Percentiles rank a stretch among this genome's conserved stretches.
Evolutionary conservation across 768 basidiomycete genomes (phyloP).

Genomic region (Boletellus emodensis): DNA sequence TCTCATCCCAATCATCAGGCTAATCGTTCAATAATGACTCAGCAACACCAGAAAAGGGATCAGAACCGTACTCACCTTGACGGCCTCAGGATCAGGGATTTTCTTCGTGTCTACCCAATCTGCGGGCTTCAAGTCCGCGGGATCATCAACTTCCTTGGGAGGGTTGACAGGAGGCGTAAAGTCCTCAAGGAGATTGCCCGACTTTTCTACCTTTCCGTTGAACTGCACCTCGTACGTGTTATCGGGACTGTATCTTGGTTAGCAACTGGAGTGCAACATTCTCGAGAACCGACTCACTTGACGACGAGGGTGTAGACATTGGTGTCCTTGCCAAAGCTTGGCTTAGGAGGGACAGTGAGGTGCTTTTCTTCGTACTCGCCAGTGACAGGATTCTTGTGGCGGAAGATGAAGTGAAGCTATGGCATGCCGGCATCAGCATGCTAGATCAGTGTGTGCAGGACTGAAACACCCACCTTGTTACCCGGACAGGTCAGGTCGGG

Average conservation of each 20-base stretch:
- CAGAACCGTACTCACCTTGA: slow-evolving; percentile 49
- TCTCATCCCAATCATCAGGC: slow-evolving; percentile 99
- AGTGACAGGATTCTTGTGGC: slow-evolving; percentile 89
- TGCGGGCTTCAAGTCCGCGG: slow-evolving; percentile 82
- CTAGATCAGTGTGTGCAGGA: too few species aligned
- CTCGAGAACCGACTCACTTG: slow-evolving; percentile 53
- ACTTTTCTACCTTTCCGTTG: slow-evolving; percentile 78
- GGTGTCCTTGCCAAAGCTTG: slow-evolving; percentile 84
- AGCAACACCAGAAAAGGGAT: neutral
- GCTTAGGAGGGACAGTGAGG: slow-evolving; percentile 73
- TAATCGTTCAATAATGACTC: slow-evolving; percentile 21
- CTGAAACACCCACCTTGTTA: slow-evolving; percentile 60
- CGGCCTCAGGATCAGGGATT: slow-evolving; percentile 81
- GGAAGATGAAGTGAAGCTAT: slow-evolving; percentile 99
- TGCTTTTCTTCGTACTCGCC: slow-evolving; percentile 98
- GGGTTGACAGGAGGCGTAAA: slow-evolving; percentile 95
- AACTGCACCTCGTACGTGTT: slow-evolving; percentile 91
- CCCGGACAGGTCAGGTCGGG: slow-evolving; percentile 93
- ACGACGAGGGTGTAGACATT: slow-evolving; percentile 94
- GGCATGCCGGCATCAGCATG: slow-evolving; percentile 3
- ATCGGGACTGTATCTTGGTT: slow-evolving; percentile 62
- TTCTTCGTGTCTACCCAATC: slow-evolving; percentile 91
- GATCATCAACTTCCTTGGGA: slow-evolving; percentile 87
- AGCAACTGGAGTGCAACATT: slow-evolving; percentile 1
- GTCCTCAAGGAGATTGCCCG: slow-evolving; percentile 86